Conservation (phyloP, 768 basidiomycete genomes). For the Pleurotus giganteus region DNA sequence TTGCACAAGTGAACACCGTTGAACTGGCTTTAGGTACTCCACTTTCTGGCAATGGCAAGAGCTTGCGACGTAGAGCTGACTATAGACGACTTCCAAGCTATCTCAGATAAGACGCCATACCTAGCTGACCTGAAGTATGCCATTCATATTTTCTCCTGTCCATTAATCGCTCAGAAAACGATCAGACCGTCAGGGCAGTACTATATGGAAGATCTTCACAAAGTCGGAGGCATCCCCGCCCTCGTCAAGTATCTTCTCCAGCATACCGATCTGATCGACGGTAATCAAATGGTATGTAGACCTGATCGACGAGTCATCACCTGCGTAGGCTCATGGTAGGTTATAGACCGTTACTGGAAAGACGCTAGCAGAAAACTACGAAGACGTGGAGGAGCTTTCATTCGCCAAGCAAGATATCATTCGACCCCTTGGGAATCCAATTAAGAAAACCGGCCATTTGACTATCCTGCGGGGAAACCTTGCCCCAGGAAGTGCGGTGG, state of each 20-base stretch:
- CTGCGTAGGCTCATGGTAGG: not conserved
- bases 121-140: slow-evolving; percentile 77
- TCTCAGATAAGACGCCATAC: slow-evolving; percentile 79
- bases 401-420: slow-evolving; percentile 80
- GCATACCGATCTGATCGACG: slow-evolving; percentile 76
- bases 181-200: slow-evolving; percentile 79
- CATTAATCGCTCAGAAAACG: not conserved
- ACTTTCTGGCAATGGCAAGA: slow-evolving; percentile 82
- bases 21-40: slow-evolving; percentile 57
- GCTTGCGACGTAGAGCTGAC: slow-evolving; percentile 68
- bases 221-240: slow-evolving; percentile 81
- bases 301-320: no score
- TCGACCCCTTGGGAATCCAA: slow-evolving; percentile 66
- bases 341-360: slow-evolving; percentile 79
- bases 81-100: slow-evolving; percentile 84
- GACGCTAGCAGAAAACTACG: slow-evolving; percentile 85
- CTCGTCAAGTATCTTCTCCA: slow-evolving; percentile 82
- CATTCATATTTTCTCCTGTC: slow-evolving; percentile 7
- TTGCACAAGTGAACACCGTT: not conserved
- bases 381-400: slow-evolving; percentile 67
- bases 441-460: slow-evolving; percentile 86
- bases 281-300: slow-evolving; percentile 50
- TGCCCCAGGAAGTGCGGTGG: slow-evolving; percentile 83
- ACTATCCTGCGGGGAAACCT: slow-evolving; percentile 88
- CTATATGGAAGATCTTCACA: slow-evolving; percentile 89